phyloP scores from a whole-genome alignment of 257 asterid species.

The Solanum rostratum region DNA sequence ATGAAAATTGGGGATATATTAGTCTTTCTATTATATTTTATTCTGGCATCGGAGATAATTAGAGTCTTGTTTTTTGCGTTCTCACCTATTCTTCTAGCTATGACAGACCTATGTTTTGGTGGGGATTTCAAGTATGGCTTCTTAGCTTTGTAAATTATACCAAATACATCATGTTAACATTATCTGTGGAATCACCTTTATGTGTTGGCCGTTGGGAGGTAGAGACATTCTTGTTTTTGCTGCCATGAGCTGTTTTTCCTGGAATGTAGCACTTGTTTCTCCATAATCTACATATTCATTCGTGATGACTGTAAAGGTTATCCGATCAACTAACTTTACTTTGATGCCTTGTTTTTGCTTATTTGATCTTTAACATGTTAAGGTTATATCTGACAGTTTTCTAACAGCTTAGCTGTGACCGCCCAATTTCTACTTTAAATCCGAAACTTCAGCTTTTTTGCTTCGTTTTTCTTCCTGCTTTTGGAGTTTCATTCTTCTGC shows the following conservation, averaged over 20 bases:
- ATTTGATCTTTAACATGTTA: neutral
- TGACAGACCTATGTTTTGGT: neutral
- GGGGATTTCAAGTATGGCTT: neutral
- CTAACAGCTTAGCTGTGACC: neutral
- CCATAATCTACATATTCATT: neutral
- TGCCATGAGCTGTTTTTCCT: neutral
- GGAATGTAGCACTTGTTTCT: neutral
- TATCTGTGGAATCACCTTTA: neutral
- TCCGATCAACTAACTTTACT: neutral
- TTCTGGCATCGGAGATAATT: neutral
- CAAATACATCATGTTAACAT: neutral
- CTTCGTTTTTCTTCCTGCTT: neutral
- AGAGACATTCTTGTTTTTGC: neutral
- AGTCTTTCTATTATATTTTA: neutral
- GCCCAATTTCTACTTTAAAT: neutral
- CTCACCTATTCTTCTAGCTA: neutral
- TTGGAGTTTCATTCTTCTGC: neutral
- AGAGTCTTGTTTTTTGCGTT: neutral
- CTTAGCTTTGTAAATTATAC: neutral
- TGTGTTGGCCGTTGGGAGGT: neutral
- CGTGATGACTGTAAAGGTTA: neutral
- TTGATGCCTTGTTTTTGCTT: neutral
- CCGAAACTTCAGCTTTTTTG: neutral
- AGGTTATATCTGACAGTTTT: neutral
- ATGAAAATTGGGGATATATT: neutral